phyloP scores from a whole-genome alignment of 352 stramenopile species.

The Pythium aristosporum region DNA sequence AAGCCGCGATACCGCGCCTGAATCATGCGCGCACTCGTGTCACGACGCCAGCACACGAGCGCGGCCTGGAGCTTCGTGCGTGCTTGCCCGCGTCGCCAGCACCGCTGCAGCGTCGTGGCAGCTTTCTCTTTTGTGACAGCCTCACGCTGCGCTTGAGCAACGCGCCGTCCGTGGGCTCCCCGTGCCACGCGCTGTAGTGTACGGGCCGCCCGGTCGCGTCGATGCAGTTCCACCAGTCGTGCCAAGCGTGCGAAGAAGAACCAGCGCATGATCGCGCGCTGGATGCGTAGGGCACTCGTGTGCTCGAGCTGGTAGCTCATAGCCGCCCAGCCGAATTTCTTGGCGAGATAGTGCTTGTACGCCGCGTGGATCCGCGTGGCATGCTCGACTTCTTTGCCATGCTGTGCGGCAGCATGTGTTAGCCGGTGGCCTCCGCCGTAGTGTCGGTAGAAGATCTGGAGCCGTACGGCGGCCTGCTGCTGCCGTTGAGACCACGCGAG shows the following conservation, averaged over 20 bases:
- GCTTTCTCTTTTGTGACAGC: neutral
- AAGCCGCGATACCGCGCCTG: slow-evolving; percentile 28
- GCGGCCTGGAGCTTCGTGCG: slow-evolving; percentile 13
- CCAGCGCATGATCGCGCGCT: slow-evolving; percentile 30
- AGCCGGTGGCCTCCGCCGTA: slow-evolving; percentile 30
- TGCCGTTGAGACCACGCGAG: slow-evolving; percentile 19
- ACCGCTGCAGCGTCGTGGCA: slow-evolving; percentile 31
- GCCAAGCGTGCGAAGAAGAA: slow-evolving; percentile 31
- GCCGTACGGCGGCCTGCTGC: slow-evolving; percentile 33
- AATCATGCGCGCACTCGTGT: slow-evolving; percentile 28
- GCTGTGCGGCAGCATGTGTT: slow-evolving; percentile 11
- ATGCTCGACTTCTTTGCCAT: slow-evolving; percentile 21
- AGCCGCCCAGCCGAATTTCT: slow-evolving; percentile 67
- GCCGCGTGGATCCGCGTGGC: slow-evolving; percentile 39
- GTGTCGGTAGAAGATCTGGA: slow-evolving; percentile 41
- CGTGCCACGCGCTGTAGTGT: slow-evolving; percentile 32
- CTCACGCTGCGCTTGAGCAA: neutral
- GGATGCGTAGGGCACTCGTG: slow-evolving; percentile 41
- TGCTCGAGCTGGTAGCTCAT: slow-evolving; percentile 38
- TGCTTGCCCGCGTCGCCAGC: slow-evolving; percentile 36
- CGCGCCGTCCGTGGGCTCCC: slow-evolving; percentile 18
- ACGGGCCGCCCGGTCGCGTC: slow-evolving; percentile 26
- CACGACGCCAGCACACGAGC: slow-evolving; percentile 12
- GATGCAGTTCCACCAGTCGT: slow-evolving; percentile 10
- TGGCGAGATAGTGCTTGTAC: slow-evolving; percentile 59